These are phyloP conservation scores for Lachancea kluyveri DNA, from an alignment of 805 yeast genomes.

Conservation along the genomic window DNA sequence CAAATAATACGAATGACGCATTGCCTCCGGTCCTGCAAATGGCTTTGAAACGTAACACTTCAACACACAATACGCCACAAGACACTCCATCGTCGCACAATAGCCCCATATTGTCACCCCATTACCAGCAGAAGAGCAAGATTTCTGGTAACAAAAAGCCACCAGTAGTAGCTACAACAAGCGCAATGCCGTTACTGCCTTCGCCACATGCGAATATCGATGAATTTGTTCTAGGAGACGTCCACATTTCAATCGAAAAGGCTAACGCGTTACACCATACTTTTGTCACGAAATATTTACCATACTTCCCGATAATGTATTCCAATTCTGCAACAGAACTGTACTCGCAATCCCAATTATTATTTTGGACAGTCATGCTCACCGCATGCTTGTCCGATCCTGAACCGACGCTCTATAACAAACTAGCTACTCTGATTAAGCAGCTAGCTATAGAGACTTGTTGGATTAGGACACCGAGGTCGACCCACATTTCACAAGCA, in stretches of 20 bases:
- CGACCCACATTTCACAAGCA: slow-evolving; percentile 91
- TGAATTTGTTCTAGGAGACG: slow-evolving; percentile 74
- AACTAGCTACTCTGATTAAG: slow-evolving; percentile 70
- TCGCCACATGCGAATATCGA: slow-evolving; percentile 35
- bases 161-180: slow-evolving; percentile 25
- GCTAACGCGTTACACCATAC: slow-evolving; percentile 69
- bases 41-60: slow-evolving; percentile 35
- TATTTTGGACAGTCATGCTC: slow-evolving; percentile 87
- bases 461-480: slow-evolving; percentile 89
- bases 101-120: slow-evolving; percentile 10
- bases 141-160: slow-evolving; percentile 4
- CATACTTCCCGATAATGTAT: slow-evolving; percentile 73
- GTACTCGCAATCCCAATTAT: slow-evolving; percentile 72
- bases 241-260: slow-evolving; percentile 53
- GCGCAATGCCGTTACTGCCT: slow-evolving; percentile 24
- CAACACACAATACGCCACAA: slow-evolving; percentile 11
- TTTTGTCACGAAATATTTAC: slow-evolving; percentile 62
- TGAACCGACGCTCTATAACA: slow-evolving; percentile 73
- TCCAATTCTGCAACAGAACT: slow-evolving; percentile 68
- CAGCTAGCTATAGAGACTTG: slow-evolving; percentile 88
- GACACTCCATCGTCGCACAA: slow-evolving; percentile 9
- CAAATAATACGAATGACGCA: slow-evolving; percentile 32
- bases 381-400: slow-evolving; percentile 86
- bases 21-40: slow-evolving; percentile 40
- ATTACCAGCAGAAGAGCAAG: slow-evolving; percentile 2